Evolutionary conservation across 768 basidiomycete species (phyloP).

Genomic region (Tricholoma saponaceum): DNA sequence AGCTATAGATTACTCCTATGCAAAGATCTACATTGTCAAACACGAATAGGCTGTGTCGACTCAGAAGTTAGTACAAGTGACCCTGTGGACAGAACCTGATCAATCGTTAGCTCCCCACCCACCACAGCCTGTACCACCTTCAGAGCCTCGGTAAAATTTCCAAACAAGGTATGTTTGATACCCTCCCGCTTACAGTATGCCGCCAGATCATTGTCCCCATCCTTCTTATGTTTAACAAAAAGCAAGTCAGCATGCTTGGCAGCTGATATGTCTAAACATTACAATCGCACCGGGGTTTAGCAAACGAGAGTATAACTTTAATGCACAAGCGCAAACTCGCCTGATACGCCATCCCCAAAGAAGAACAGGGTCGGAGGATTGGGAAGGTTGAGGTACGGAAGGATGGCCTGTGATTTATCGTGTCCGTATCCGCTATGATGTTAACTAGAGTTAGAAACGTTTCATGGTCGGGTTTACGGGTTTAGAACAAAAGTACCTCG

Average conservation of each 20-base stretch:
- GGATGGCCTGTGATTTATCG: slow-evolving; percentile 93
- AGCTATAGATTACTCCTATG: no score
- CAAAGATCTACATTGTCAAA: no score
- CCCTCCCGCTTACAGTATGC: slow-evolving; percentile 75
- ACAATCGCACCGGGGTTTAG: background rate
- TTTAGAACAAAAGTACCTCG: slow-evolving; percentile 48
- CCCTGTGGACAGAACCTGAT: slow-evolving; percentile 42
- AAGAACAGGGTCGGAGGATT: slow-evolving; percentile 85
- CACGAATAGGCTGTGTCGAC: no score
- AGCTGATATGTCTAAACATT: slow-evolving; percentile 78
- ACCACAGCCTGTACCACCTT: slow-evolving; percentile 65
- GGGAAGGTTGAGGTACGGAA: slow-evolving; percentile 75
- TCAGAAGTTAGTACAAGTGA: no score
- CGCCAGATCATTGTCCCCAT: slow-evolving; percentile 83
- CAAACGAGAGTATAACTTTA: background rate
- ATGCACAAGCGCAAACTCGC: slow-evolving; percentile 36
- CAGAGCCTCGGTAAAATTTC: slow-evolving; percentile 62
- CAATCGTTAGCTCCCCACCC: slow-evolving; percentile 56
- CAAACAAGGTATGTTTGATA: slow-evolving; percentile 78
- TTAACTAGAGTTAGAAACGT: background rate
- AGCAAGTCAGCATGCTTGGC: slow-evolving; percentile 89
- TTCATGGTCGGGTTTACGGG: background rate
- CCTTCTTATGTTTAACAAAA: slow-evolving; percentile 83
- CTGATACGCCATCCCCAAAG: slow-evolving; percentile 97
- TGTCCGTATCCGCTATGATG: slow-evolving; percentile 87